Conservation (phyloP, 371 early-diverging fungal genomes). For the Mortierella sp. region DNA sequence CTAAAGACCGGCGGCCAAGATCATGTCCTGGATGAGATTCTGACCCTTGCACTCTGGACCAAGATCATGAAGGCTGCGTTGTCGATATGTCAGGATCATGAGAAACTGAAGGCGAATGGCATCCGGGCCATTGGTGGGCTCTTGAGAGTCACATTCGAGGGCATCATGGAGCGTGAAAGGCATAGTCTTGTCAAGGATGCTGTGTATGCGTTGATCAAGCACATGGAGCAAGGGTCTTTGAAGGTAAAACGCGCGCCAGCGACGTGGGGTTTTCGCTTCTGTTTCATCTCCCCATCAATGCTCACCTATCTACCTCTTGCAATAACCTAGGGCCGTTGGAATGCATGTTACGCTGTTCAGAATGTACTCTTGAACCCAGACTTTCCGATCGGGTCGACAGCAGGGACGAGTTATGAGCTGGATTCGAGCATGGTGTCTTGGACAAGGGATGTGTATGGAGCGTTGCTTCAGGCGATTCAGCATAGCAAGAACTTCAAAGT, state of each 20-base stretch:
- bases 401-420: slow-evolving; percentile 40
- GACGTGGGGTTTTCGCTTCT: not conserved
- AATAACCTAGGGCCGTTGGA: slow-evolving; percentile 85
- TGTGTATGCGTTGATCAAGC: slow-evolving; percentile 67
- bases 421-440: slow-evolving; percentile 58
- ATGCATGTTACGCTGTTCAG: slow-evolving; percentile 81
- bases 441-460: slow-evolving; percentile 63
- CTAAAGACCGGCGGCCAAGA: slow-evolving; percentile 55
- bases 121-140: slow-evolving; percentile 80
- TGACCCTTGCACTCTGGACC: slow-evolving; percentile 57
- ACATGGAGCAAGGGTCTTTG: slow-evolving; percentile 75
- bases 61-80: slow-evolving; percentile 61
- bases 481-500: slow-evolving; percentile 84
- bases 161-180: slow-evolving; percentile 60
- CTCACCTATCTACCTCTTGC: too few species aligned
- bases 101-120: slow-evolving; percentile 80
- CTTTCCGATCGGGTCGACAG: slow-evolving; percentile 69
- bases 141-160: slow-evolving; percentile 64
- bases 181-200: slow-evolving; percentile 66
- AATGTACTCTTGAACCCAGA: slow-evolving; percentile 68
- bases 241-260: slow-evolving; percentile 60
- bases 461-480: slow-evolving; percentile 65
- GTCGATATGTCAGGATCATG: slow-evolving; percentile 75
- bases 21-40: slow-evolving; percentile 34
- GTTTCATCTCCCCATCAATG: too few species aligned